Evolutionary conservation across 495 filamentous ascomycete genomes (phyloP).

Genomic region (Penicillium subrubescens): DNA sequence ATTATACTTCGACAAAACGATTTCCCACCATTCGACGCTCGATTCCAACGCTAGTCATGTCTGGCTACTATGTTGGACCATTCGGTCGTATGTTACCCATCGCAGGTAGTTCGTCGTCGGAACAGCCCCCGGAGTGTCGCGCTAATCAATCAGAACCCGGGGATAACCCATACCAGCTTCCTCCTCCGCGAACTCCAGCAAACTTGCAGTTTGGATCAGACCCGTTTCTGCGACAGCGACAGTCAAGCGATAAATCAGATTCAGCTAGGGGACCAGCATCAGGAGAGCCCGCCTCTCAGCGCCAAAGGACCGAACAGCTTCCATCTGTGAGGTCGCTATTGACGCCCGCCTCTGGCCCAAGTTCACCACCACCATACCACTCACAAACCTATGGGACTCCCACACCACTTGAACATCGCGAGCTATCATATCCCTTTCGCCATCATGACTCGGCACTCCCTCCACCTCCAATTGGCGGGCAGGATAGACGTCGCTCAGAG

Average conservation of each 20-base stretch:
- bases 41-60: slow-evolving; percentile 36
- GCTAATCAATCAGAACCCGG: slow-evolving; percentile 41
- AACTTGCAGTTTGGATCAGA: slow-evolving; percentile 49
- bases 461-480: slow-evolving; percentile 16
- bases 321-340: slow-evolving; percentile 53
- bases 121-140: slow-evolving; percentile 35
- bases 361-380: slow-evolving; percentile 35
- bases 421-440: slow-evolving; percentile 23
- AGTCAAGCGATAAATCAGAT: slow-evolving; percentile 34
- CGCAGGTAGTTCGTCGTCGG: slow-evolving; percentile 30
- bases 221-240: slow-evolving; percentile 38
- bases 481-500: slow-evolving; percentile 30
- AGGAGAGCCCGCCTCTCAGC: slow-evolving; percentile 21
- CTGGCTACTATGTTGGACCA: slow-evolving; percentile 45
- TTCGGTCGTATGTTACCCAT: slow-evolving; percentile 54
- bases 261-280: slow-evolving; percentile 17
- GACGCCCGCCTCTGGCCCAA: slow-evolving; percentile 39
- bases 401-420: slow-evolving; percentile 19
- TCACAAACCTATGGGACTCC: slow-evolving; percentile 25
- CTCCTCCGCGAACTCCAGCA: slow-evolving; percentile 46
- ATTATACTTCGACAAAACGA: background rate
- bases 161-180: slow-evolving; percentile 51
- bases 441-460: slow-evolving; percentile 26
- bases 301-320: slow-evolving; percentile 36
- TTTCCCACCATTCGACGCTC: background rate